phyloP scores from a whole-genome alignment of 1,139 yeast species.

The Protomyces lactucae-debilis region DNA sequence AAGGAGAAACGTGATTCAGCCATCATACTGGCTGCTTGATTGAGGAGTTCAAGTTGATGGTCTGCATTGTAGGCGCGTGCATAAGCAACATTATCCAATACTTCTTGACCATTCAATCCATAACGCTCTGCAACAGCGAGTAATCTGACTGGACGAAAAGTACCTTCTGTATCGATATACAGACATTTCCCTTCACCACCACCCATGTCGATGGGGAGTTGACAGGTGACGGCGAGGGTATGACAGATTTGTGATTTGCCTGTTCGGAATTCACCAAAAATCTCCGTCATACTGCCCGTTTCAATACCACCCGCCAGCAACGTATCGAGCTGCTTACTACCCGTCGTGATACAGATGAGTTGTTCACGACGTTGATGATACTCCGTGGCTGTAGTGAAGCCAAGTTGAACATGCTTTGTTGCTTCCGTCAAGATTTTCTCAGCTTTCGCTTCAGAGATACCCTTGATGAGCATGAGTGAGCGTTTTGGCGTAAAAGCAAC shows the following conservation, averaged over 20 bases:
- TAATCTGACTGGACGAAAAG: conserved; percentile 86
- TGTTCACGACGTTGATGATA: conserved; percentile 86
- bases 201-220: conserved; percentile 88
- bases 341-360: conserved; percentile 87
- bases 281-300: conserved; percentile 94
- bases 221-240: conserved; percentile 94
- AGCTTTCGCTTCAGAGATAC: conserved; percentile 94
- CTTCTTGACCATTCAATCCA: conserved; percentile 91
- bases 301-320: conserved; percentile 95
- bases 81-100: conserved; percentile 92
- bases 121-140: conserved; percentile 87
- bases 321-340: conserved; percentile 90
- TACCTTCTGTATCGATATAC: conserved; percentile 94
- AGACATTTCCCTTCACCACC: conserved; percentile 99
- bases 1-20: conserved; percentile 73
- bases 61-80: conserved; percentile 97
- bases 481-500: conserved; percentile 52
- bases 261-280: conserved; percentile 95
- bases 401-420: conserved; percentile 83
- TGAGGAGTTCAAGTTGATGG: conserved; percentile 80
- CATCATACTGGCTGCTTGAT: conserved; percentile 95
- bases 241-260: conserved; percentile 97
- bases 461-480: conserved; percentile 69
- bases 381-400: conserved; percentile 95
- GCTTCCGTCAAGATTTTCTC: conserved; percentile 80